A percentile compares a stretch with the other conserved stretches of the same genome.
These are phyloP conservation scores for Solanum ossicruentum DNA, from an alignment of 257 asterid species.

Conservation along the genomic window DNA sequence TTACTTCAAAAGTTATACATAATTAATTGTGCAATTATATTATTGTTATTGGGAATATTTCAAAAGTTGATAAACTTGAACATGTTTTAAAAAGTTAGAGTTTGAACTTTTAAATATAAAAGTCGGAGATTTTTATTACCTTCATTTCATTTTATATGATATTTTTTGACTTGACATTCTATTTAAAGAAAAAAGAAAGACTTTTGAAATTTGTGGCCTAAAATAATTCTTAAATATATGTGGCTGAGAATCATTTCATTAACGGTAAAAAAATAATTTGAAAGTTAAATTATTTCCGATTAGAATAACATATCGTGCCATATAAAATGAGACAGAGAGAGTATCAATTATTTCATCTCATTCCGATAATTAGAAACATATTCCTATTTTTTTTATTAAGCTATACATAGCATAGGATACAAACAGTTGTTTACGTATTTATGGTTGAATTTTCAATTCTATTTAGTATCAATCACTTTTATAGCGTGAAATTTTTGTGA, in stretches of 20 bases:
- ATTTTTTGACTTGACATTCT: too few species aligned
- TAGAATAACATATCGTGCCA: too few species aligned
- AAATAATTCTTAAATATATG: too few species aligned
- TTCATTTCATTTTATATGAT: not conserved
- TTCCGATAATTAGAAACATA: not conserved
- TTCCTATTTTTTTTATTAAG: not conserved
- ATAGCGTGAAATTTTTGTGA: too few species aligned
- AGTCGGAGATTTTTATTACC: not conserved
- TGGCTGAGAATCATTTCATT: too few species aligned
- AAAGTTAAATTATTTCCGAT: too few species aligned
- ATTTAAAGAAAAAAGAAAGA: too few species aligned
- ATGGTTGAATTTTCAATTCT: not conserved
- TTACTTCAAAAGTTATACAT: not conserved
- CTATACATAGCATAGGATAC: not conserved
- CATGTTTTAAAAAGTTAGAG: not conserved
- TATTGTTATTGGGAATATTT: not conserved
- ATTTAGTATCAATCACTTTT: not conserved
- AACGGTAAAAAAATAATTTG: too few species aligned
- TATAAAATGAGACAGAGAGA: too few species aligned
- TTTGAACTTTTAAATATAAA: not conserved
- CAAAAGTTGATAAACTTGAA: not conserved
- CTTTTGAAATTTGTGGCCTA: too few species aligned
- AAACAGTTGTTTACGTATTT: not conserved
- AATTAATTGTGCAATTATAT: not conserved
- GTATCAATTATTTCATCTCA: not conserved